These are phyloP conservation scores for Acorus gramineus DNA, from an alignment of 106 monocot genomes.

Conservation along the genomic window DNA sequence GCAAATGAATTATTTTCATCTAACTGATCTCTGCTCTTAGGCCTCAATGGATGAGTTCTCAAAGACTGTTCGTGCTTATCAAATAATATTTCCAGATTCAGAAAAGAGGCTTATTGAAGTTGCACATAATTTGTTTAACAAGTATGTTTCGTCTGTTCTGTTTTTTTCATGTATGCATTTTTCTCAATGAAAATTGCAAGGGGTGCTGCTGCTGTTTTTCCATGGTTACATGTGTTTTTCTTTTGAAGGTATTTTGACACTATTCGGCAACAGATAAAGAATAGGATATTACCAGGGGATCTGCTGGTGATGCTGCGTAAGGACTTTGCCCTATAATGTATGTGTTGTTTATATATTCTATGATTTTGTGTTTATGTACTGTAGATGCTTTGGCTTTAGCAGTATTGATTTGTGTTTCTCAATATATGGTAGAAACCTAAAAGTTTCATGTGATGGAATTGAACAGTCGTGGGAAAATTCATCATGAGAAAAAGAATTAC, in stretches of 20 bases:
- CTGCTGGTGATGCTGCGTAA: conserved; percentile 66
- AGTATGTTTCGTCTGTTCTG: conserved; percentile 22
- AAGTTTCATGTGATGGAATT: too few relatives aligned
- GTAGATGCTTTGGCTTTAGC: too few relatives aligned
- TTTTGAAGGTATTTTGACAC: conserved; percentile 59
- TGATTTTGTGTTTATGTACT: background rate
- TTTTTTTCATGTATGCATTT: background rate
- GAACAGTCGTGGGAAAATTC: too few relatives aligned
- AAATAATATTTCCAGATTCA: conserved; percentile 95
- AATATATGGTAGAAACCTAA: too few relatives aligned
- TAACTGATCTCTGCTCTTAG: conserved; percentile 13
- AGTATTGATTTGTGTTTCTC: too few relatives aligned
- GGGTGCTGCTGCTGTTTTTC: too few relatives aligned
- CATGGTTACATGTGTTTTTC: too few relatives aligned
- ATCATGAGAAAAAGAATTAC: too few relatives aligned
- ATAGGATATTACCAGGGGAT: conserved; percentile 51
- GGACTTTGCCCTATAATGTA: conserved; percentile 13
- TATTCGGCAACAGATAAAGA: conserved; percentile 33
- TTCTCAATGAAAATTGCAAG: too few relatives aligned
- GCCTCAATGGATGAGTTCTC: conserved; percentile 71
- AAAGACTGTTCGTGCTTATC: conserved; percentile 74
- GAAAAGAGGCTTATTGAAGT: conserved; percentile 74
- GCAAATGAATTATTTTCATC: too few relatives aligned
- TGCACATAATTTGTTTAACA: conserved; percentile 69
- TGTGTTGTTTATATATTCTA: background rate